A percentile compares a stretch with the other conserved stretches of the same genome.
These are phyloP conservation scores for Arachnopeziza araneosa DNA, from an alignment of 2,329 filamentous ascomycete genomes.

Conservation along the genomic window DNA sequence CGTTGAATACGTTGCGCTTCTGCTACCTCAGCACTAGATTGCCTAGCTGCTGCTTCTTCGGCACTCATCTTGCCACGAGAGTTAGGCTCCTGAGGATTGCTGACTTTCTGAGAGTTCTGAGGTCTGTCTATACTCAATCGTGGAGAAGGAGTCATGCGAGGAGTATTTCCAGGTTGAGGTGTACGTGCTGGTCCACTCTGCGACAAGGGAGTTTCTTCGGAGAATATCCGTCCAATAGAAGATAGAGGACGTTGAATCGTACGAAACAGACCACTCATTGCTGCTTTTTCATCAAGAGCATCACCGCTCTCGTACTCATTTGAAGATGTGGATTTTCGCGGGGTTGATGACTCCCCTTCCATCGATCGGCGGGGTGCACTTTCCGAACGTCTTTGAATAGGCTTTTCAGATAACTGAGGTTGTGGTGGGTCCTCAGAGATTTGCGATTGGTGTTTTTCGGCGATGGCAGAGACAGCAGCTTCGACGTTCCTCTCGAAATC, in stretches of 20 bases:
- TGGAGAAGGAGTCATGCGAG: slow-evolving; percentile 27
- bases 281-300: slow-evolving; percentile 64
- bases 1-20: slow-evolving; percentile 78
- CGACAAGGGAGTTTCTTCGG: slow-evolving; percentile 50
- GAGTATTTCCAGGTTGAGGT: slow-evolving; percentile 40
- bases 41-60: slow-evolving; percentile 82
- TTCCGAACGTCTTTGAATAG: slow-evolving; percentile 46
- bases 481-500: slow-evolving; percentile 98
- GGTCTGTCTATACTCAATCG: slow-evolving; percentile 22
- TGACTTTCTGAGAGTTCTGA: slow-evolving; percentile 19
- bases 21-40: slow-evolving; percentile 84
- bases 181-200: slow-evolving; percentile 36
- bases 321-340: slow-evolving; percentile 49
- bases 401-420: slow-evolving; percentile 39
- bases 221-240: slow-evolving; percentile 92
- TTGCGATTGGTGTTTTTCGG: slow-evolving; percentile 71
- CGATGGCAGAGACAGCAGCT: slow-evolving; percentile 89
- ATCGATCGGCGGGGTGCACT: slow-evolving; percentile 54
- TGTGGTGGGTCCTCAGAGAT: slow-evolving; percentile 37
- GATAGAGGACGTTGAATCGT: slow-evolving; percentile 88
- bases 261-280: slow-evolving; percentile 77
- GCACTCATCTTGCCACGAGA: slow-evolving; percentile 48
- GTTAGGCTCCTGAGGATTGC: slow-evolving; percentile 14
- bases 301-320: slow-evolving; percentile 47
- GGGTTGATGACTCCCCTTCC: slow-evolving; percentile 53